Evolutionary conservation across 495 filamentous ascomycete species (phyloP), one percentile per base, ranked within the genome.

Genomic region (Lasiosphaeria miniovina): DNA sequence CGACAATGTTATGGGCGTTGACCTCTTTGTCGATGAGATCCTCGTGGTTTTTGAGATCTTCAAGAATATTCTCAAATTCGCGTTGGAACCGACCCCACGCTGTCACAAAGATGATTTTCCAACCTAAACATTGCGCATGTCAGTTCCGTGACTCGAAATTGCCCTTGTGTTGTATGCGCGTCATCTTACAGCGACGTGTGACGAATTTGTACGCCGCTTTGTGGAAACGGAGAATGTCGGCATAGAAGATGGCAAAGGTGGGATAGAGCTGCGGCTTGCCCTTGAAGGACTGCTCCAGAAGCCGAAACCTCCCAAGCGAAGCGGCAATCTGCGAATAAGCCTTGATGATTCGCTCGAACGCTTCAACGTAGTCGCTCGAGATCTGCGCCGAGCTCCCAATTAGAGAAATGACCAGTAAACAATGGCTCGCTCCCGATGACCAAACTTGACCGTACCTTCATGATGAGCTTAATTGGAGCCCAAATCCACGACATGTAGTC

Each of bases 401-500:
- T 24, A 24, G 24, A 24, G 24, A 24, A 24, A 24, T 24, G 24
- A 24, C 24, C 24, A 1, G 24, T 0, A 24, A 24, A 24, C 24
- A 2, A 24, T 24, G 24, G 24, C 24, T 24, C 24, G 24, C 1
- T 2, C 24, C 2, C 24, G 24, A 0, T 24, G 24, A 24, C 1
- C 24, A 24, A 24, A 24, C 24, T 1, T 0, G 24, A 24, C 24
- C 2, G 0, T 24, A 24, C 24, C 67, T 71, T 66, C 1, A 80
- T 41, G 10, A 80, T 68, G 6, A 80, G 53, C 46, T 71, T 77
- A 36, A 80, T 69, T 4, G 77, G 78, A 10, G 78, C 78, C 77
- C 78, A 81, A 5, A 79, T 57, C 69, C 71, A 81, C 6, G 77
- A 70, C 3, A 81, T 62, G 59, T 72, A 80, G 0, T 74, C 74